Evolutionary conservation across 2,329 filamentous ascomycete genomes (phyloP), one percentile per base, ranked within the genome.

Genomic region (Cytospora leucostoma): DNA sequence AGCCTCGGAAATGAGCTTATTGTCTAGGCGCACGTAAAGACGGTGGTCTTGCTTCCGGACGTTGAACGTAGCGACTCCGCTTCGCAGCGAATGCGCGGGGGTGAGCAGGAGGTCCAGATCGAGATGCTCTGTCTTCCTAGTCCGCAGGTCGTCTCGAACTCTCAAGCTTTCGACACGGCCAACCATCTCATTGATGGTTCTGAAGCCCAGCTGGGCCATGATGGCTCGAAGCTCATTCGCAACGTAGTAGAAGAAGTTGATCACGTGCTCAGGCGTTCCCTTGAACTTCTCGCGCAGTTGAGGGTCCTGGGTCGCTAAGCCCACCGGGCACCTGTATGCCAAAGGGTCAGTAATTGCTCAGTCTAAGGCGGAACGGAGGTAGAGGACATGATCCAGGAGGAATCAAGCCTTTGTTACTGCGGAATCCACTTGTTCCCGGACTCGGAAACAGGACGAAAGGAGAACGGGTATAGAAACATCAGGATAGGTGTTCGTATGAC

Each of bases 181-280:
- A 71, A 98, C 92, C 94, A 97, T 97, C 77, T 98, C 94, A 74
- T 97, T 98, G 75, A 98, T 90, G 65, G 91, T 96, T 68, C 94
- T 89, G 86, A 96, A 92, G 69, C 94, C 94, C 71, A 97, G 87
- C 78, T 91, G 92, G 57, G 94, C 93, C 94, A 98, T 97, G 78
- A 98, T 96, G 40, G 93, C 92, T 74, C 94, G 89, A 64, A 98
- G 86, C 80, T 98, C 94, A 73, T 98, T 98, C 70, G 94, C 91
- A 59, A 98, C 84, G 73, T 97, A 98, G 81, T 97, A 98, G 80
- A 97, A 97, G 83, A 97, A 97, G 84, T 97, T 98, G 78, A 98
- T 97, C 63, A 97, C 93, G 71, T 97, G 92, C 79, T 98, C 94
- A 12, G 94, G 93, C 1, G 92, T 93, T 66, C 94, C 94, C 69